Evolutionary conservation across 73 alveolate genomes (phyloP), one percentile per base, ranked within the genome.

Genomic region (Effrenium voratum): DNA sequence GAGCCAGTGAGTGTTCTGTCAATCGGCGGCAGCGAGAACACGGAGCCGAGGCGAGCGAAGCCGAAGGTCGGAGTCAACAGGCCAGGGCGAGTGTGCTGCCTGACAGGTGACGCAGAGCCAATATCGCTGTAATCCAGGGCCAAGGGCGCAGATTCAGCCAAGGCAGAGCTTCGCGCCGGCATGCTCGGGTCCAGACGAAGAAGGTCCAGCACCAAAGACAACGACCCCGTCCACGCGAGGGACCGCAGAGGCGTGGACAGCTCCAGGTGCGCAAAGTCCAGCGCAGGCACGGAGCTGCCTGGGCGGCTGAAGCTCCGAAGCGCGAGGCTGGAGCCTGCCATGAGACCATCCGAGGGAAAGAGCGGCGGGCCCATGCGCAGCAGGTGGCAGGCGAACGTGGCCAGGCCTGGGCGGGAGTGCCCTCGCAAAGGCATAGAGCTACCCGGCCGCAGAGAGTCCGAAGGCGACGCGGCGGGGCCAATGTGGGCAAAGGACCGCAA

Each of bases 11-110:
- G 68, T 6, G 52, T 40, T 40, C 22, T 44, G 26, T 73, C 98
- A 24, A 41, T 28, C 13, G 46, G 52, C 30, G 91, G 81, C 82
- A 75, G 81, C 28, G 98, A 52, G 91, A 82, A 92, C 49, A 92
- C 92, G 32, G 38, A 75, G 50, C 80, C 98, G 1, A 32, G 40
- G 46, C 98, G 46, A 6, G 98, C 13, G 82, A 92, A 40, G 44
- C 98, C 98, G 4, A 4, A 28, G 60, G 45, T 19, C 44, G 32
- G 81, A 81, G 49, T 5, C 10, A 63, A 32, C 0, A 34, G 41
- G n/a, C 52, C 98, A 2, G 45, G 50, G 36, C 83, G 75, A 1
- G 68, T 41, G 45, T 36, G 30, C n/a, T n/a, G n/a, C n/a, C n/a
- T n/a, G n/a, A n/a, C n/a, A n/a, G n/a, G n/a, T n/a, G n/a, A n/a